Percentiles rank a stretch among this genome's conserved stretches.
Conservation (phyloP, 169 alveolate species). For the Neospora caninum region DNA sequence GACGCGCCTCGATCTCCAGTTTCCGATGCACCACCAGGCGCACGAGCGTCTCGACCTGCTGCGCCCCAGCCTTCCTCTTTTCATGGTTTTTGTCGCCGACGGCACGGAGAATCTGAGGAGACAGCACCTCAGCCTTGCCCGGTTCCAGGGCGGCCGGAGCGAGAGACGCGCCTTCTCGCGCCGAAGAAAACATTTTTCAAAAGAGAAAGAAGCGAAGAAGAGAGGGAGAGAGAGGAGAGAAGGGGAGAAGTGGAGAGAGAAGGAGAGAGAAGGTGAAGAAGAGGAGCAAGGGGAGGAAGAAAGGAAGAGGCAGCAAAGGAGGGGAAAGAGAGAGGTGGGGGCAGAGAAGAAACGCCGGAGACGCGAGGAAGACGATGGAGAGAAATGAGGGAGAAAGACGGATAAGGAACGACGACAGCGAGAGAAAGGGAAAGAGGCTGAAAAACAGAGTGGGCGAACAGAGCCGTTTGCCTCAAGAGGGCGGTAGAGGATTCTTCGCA, state of each 20-base stretch:
- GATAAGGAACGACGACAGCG: background rate
- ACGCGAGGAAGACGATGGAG: background rate
- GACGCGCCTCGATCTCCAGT: background rate
- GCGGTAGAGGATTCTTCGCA: too few relatives aligned
- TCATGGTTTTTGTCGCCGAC: conserved; percentile 67
- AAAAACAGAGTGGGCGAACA: too few relatives aligned
- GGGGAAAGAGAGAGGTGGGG: background rate
- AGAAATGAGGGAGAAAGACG: background rate
- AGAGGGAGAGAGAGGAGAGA: background rate
- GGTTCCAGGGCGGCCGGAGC: background rate
- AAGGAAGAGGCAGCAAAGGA: background rate
- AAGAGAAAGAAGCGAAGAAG: background rate
- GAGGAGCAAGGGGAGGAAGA: background rate
- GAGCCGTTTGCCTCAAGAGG: too few relatives aligned
- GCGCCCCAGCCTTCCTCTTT: conserved; percentile 68
- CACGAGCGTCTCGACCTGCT: conserved; percentile 57
- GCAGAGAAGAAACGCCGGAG: background rate
- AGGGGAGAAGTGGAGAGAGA: background rate
- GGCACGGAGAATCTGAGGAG: conserved; percentile 29
- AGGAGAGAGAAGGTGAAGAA: background rate
- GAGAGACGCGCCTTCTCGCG: background rate
- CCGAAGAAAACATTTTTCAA: background rate
- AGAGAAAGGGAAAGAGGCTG: too few relatives aligned
- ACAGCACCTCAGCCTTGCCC: background rate
- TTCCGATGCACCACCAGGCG: background rate